Evolutionary conservation across 371 early-diverging fungal species (phyloP), one percentile per base, ranked within the genome.

Genomic region (Actinomucor elegans): DNA sequence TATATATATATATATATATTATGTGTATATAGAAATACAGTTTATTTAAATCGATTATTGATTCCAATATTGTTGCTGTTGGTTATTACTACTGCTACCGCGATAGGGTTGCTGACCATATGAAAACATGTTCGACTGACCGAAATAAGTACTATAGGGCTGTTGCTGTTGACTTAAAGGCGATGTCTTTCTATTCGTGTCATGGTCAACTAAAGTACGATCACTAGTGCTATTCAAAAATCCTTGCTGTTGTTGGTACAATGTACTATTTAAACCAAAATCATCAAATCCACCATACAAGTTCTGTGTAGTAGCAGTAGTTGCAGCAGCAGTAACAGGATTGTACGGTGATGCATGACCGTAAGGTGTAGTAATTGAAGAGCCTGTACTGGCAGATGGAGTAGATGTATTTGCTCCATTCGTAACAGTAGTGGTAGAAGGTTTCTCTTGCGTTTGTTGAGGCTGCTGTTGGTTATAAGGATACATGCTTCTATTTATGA

Each of bases 91-190:
- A 26, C 18, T 27, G 20, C 9, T 42, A 31, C 38, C 15, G 26
- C 41, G 52, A n/a, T 51, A 40, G 6, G 23, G 38, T 37, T 44
- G 46, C 17, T 47, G 47, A 29, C 27, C 28, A 27, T 50, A 50
- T 21, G 37, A 36, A 44, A 53, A 59, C 53, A 59, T 53, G 29
- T 40, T 48, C 14, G 60, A 53, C 44, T 59, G 60, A 2, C 54
- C 54, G 21, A 52, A 59, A 24, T 53, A 31, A 15, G 15, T 52
- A 20, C 20, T 12, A 32, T 52, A 52, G 32, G 42, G 40, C 27
- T 52, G 52, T 14, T 50, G 50, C 21, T 17, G 18, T n/a, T 5
- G 18, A 15, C 23, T 15, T 34, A 23, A n/a, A 31, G 50, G 17
- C 1, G 50, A 29, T 20, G 23, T 10, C 20, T 31, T 45, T 31